Percentiles rank a stretch among this genome's conserved stretches.
Evolutionary conservation across 2,329 filamentous ascomycete species (phyloP).

Genomic region (Clonostachys rosea): DNA sequence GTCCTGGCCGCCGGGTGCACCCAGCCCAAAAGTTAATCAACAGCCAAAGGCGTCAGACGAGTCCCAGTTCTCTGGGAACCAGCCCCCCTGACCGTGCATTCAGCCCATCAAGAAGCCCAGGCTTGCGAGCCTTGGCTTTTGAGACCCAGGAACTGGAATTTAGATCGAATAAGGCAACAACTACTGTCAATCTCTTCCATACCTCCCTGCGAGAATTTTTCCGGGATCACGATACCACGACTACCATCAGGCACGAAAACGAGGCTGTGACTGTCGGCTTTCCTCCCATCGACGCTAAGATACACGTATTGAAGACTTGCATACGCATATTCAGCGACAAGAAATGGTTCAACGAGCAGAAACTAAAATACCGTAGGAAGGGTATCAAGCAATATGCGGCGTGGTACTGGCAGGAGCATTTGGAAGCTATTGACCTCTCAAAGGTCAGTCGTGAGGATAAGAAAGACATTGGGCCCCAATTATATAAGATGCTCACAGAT

Average conservation of each 20-base stretch:
- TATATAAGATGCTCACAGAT: constrained; percentile 30
- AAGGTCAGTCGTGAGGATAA: constrained; percentile 19
- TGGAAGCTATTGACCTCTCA: constrained; percentile 22
- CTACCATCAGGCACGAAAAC: constrained; percentile 3
- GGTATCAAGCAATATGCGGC: constrained; percentile 30
- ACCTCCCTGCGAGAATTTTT: constrained; percentile 32
- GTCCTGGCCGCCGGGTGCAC: neutral
- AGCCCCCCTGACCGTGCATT: constrained; percentile 1
- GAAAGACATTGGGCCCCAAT: constrained; percentile 19
- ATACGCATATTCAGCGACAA: constrained; percentile 30
- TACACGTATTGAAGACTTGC: constrained; percentile 30
- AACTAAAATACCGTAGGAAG: constrained; percentile 14
- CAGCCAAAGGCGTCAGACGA: neutral
- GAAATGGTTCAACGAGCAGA: constrained; percentile 16
- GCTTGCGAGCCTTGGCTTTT: constrained; percentile 18
- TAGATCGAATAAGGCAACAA: constrained; percentile 33
- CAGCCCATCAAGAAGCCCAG: constrained; percentile 16
- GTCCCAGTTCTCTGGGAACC: neutral
- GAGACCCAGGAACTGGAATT: constrained; percentile 28
- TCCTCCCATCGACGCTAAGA: constrained; percentile 20
- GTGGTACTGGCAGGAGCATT: constrained; percentile 39
- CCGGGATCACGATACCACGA: constrained; percentile 19
- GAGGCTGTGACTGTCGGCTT: constrained; percentile 22
- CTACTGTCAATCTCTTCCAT: constrained; percentile 32
- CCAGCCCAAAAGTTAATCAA: neutral